Evolutionary conservation across 306 rosid genomes (phyloP).

Genomic region (Lotus japonicus): DNA sequence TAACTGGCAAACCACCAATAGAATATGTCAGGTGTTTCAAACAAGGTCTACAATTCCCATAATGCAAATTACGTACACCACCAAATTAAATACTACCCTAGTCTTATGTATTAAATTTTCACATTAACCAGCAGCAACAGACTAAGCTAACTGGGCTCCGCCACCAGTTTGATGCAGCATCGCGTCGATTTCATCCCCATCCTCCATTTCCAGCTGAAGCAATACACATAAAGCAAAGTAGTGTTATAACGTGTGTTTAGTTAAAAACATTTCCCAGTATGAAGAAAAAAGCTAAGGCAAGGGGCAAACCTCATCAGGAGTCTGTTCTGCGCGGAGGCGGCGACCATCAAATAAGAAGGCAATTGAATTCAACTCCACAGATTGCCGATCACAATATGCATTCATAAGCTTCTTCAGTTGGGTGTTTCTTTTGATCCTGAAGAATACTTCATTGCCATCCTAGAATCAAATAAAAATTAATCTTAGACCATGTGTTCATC

Average conservation of each 20-base stretch:
- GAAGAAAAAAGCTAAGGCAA: not conserved
- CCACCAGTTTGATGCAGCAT: constrained; percentile 77
- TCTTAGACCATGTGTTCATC: not conserved
- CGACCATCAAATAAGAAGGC: constrained; percentile 69
- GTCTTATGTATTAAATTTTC: not conserved
- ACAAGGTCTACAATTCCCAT: not conserved
- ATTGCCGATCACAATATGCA: constrained; percentile 69
- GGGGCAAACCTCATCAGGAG: constrained; percentile 61
- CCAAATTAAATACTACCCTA: constrained; percentile 9
- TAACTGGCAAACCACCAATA: not conserved
- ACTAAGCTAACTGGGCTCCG: constrained; percentile 21
- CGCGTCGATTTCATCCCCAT: constrained; percentile 68
- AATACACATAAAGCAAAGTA: not conserved
- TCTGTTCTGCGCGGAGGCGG: constrained; percentile 57
- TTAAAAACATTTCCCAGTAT: not conserved
- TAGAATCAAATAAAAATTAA: constrained; percentile 10
- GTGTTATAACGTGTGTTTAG: not conserved
- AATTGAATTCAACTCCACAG: constrained; percentile 43
- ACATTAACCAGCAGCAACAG: not conserved
- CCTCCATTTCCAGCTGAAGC: constrained; percentile 64
- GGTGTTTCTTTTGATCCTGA: constrained; percentile 61
- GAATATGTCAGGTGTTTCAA: not conserved
- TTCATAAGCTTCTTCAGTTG: constrained; percentile 77
- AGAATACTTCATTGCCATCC: constrained; percentile 62
- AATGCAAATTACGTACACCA: constrained; percentile 4